A percentile compares a stretch with the other conserved stretches of the same genome.
Conservation (phyloP, 371 early-diverging fungal genomes). For the Mortierella sp. region DNA sequence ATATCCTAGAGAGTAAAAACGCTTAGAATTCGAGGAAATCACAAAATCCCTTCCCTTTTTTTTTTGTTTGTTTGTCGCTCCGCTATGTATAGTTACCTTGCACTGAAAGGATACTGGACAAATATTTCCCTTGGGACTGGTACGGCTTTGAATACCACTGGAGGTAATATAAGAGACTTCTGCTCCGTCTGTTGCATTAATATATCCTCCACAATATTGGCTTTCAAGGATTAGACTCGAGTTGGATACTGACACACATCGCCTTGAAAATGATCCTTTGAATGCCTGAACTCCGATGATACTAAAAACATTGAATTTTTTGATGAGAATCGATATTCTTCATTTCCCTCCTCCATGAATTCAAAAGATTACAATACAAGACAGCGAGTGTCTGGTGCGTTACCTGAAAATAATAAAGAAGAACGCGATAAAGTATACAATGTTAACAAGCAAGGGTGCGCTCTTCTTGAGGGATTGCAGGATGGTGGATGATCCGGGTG, state of each 20-base stretch:
- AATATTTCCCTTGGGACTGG: constrained; percentile 69
- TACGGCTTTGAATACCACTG: constrained; percentile 9
- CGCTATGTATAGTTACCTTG: constrained; percentile 47
- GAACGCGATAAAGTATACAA: constrained; percentile 71
- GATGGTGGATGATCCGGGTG: constrained; percentile 71
- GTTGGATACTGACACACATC: constrained; percentile 59
- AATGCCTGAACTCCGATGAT: constrained; percentile 76
- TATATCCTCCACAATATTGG: constrained; percentile 45
- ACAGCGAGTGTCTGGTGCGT: not conserved
- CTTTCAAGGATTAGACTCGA: constrained; percentile 4
- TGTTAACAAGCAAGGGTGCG: constrained; percentile 71
- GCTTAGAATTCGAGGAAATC: not conserved
- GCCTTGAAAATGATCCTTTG: constrained; percentile 73
- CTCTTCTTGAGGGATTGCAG: constrained; percentile 74
- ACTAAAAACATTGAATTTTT: constrained; percentile 35
- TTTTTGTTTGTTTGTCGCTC: not conserved
- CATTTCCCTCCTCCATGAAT: not conserved
- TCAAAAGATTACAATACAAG: too few relatives aligned
- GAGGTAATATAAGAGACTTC: constrained; percentile 16
- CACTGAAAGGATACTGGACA: constrained; percentile 68
- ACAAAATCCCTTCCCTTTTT: not conserved
- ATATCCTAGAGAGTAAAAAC: constrained; percentile 25
- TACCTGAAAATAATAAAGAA: constrained; percentile 77
- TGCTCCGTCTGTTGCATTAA: constrained; percentile 4
- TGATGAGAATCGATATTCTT: not conserved